Conservation (phyloP, 2,329 filamentous ascomycete species). For the Macrophomina phaseolina region DNA sequence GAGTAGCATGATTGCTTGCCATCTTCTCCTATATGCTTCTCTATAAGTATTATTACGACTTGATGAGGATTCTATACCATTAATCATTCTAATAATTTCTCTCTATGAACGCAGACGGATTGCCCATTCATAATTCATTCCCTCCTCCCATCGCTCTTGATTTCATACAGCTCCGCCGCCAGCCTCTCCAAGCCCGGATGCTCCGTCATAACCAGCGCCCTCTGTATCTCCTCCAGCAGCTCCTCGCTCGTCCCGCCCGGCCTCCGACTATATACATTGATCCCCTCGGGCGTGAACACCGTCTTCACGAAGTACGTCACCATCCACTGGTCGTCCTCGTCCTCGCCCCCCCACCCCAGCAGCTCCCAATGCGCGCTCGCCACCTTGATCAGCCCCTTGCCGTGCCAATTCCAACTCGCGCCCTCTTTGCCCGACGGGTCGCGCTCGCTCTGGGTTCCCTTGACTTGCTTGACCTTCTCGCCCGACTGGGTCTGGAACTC, state of each 20-base stretch:
- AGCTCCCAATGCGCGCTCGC: slow-evolving; percentile 13
- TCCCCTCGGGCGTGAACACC: slow-evolving; percentile 5
- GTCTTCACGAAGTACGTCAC: slow-evolving; percentile 11
- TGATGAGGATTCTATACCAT: background rate
- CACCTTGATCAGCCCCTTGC: slow-evolving; percentile 3
- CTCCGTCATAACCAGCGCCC: slow-evolving; percentile 3
- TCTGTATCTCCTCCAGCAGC: slow-evolving; percentile 1
- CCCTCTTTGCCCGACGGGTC: background rate
- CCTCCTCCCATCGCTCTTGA: background rate
- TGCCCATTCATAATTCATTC: background rate
- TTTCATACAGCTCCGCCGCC: slow-evolving; percentile 3
- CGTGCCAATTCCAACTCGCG: slow-evolving; percentile 8
- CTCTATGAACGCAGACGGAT: no score
- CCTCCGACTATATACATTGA: slow-evolving; percentile 1
- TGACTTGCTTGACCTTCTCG: background rate
- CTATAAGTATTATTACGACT: background rate
- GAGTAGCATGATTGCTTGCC: background rate
- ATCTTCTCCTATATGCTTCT: background rate
- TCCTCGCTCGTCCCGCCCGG: background rate
- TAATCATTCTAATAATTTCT: background rate
- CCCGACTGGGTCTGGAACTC: background rate
- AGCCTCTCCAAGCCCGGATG: slow-evolving; percentile 1
- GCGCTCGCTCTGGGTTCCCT: background rate
- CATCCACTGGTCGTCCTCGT: background rate
- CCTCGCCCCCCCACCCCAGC: slow-evolving; percentile 5